A percentile compares a stretch with the other conserved stretches of the same genome.
These are phyloP conservation scores for Pseudisothecium myosuroides DNA, from an alignment of 225 moss, liverwort and hornwort genomes.

Conservation along the genomic window DNA sequence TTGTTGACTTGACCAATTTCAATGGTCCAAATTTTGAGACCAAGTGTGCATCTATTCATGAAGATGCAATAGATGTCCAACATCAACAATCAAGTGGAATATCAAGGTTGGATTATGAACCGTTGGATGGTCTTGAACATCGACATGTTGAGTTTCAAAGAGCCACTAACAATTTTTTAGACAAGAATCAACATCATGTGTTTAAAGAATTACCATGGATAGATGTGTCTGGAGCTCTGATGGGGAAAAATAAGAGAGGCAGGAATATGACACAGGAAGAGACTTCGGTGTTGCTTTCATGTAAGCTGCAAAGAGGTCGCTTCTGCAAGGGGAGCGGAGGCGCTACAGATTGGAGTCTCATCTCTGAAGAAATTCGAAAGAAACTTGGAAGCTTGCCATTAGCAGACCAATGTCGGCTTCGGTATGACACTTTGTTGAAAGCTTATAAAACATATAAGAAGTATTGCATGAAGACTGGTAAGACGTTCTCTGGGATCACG, in stretches of 20 bases:
- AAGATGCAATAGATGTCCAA: not conserved
- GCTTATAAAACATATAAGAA: not conserved
- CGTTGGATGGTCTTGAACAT: not conserved
- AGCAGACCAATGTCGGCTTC: not conserved
- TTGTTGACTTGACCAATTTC: not conserved
- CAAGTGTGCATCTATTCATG: not conserved
- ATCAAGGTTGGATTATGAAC: too few species aligned
- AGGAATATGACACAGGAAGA: not conserved
- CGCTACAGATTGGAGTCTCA: not conserved
- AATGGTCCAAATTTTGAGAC: not conserved
- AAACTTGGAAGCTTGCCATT: not conserved
- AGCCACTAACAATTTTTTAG: too few species aligned
- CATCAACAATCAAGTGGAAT: too few species aligned
- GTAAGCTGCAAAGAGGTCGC: not conserved
- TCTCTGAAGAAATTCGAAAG: not conserved
- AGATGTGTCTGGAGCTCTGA: not conserved
- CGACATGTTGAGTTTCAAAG: not conserved
- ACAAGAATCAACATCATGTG: not conserved
- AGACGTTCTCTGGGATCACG: not conserved
- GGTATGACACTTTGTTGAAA: not conserved
- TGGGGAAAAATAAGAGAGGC: not conserved
- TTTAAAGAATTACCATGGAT: not conserved
- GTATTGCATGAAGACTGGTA: not conserved
- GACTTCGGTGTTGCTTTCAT: not conserved
- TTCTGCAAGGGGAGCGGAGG: not conserved